Percentiles rank a stretch among this genome's conserved stretches.
phyloP scores from a whole-genome alignment of 257 asterid genomes.

The Przewalskia tangutica region DNA sequence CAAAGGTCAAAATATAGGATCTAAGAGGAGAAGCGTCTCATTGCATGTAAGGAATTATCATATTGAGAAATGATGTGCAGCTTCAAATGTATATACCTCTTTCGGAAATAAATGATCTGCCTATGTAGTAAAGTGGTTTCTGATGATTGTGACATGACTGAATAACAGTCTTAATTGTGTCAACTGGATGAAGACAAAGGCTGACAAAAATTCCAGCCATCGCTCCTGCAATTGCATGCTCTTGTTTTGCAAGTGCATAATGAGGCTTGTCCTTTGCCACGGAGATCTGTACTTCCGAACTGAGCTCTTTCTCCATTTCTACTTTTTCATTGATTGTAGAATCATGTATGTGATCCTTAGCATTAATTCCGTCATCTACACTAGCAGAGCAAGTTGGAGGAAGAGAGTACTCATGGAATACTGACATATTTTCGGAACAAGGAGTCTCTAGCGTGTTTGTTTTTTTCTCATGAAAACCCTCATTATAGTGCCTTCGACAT shows the following conservation, averaged over 20 bases:
- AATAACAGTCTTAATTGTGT: constrained; percentile 82
- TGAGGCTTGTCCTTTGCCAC: constrained; percentile 28
- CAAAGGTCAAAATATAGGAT: constrained; percentile 3
- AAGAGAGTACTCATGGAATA: constrained; percentile 14
- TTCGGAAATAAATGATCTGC: constrained; percentile 67
- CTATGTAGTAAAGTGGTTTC: constrained; percentile 47
- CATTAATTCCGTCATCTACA: constrained; percentile 15
- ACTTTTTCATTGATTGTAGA: background rate
- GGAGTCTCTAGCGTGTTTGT: constrained; percentile 10
- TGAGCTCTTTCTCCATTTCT: constrained; percentile 9
- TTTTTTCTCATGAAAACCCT: constrained; percentile 13
- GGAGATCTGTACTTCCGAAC: constrained; percentile 21
- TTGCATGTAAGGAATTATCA: background rate
- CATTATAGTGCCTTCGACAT: constrained; percentile 16
- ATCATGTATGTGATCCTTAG: constrained; percentile 5
- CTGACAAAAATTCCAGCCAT: constrained; percentile 91
- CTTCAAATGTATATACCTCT: constrained; percentile 43
- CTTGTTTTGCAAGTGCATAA: constrained; percentile 48
- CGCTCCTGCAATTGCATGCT: constrained; percentile 97
- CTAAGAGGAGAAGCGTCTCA: background rate
- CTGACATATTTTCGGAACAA: constrained; percentile 14
- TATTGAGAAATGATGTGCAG: background rate
- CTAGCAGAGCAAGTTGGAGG: constrained; percentile 11
- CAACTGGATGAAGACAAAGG: constrained; percentile 86
- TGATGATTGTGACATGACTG: constrained; percentile 64